These are phyloP conservation scores for Trichophyton rubrum DNA, from an alignment of 2,329 filamentous ascomycete species.

Conservation along the genomic window DNA sequence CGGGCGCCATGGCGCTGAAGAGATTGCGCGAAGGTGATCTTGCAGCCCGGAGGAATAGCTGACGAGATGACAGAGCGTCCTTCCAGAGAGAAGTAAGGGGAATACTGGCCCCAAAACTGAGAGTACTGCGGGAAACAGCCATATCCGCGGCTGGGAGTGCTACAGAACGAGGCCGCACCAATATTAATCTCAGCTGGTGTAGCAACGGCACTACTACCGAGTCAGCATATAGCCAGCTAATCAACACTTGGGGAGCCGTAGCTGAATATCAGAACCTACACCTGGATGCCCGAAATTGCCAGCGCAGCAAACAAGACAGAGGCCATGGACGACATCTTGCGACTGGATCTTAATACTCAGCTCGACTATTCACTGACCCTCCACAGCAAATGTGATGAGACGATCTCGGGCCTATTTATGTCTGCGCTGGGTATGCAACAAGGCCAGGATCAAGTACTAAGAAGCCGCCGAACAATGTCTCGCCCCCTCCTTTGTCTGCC, in stretches of 20 bases:
- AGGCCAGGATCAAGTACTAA: no score
- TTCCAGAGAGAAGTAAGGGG: constrained; percentile 62
- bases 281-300: background rate
- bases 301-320: background rate
- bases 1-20: constrained; percentile 77
- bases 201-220: background rate
- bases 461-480: background rate
- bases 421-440: no score
- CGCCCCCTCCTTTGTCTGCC: background rate
- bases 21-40: constrained; percentile 65
- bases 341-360: background rate
- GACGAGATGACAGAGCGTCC: constrained; percentile 48
- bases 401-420: background rate
- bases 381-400: background rate
- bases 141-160: constrained; percentile 4
- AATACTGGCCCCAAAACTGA: constrained; percentile 75
- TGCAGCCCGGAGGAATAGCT: constrained; percentile 53
- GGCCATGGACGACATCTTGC: background rate
- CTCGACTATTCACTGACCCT: background rate
- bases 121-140: constrained; percentile 32
- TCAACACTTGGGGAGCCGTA: background rate
- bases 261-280: background rate
- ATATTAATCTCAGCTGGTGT: background rate
- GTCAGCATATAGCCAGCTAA: background rate
- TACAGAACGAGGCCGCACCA: constrained; percentile 1